Evolutionary conservation across 1,139 yeast species (phyloP).

Genomic region (Yamadazyma diddensiae): DNA sequence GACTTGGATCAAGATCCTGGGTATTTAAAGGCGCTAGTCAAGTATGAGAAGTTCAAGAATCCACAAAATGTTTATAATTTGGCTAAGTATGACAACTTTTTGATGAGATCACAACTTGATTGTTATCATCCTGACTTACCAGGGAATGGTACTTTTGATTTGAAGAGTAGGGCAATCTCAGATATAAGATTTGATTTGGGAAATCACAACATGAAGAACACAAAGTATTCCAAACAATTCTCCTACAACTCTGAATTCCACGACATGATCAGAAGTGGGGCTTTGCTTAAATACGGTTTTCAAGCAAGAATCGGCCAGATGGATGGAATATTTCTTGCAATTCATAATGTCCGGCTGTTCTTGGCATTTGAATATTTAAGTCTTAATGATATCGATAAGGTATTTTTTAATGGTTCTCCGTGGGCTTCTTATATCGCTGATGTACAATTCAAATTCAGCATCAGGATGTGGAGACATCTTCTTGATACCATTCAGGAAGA

Average conservation of each 20-base stretch:
- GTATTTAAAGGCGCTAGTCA: constrained; percentile 1
- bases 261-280: constrained; percentile 70
- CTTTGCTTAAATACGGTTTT: constrained; percentile 77
- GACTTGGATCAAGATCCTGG: constrained; percentile 1
- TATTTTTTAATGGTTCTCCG: constrained; percentile 22
- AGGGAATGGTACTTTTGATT: constrained; percentile 88
- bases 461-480: constrained; percentile 54
- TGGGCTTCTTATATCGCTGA: constrained; percentile 59
- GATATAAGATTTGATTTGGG: constrained; percentile 77
- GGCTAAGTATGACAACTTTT: constrained; percentile 61
- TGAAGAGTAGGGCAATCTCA: constrained; percentile 87
- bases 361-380: constrained; percentile 93
- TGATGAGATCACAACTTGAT: constrained; percentile 90
- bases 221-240: constrained; percentile 42
- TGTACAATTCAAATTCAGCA: constrained; percentile 64
- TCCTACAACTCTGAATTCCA: constrained; percentile 53
- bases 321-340: constrained; percentile 95
- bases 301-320: constrained; percentile 95
- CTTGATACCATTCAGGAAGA: constrained; percentile 39
- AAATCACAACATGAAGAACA: constrained; percentile 49
- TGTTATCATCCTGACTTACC: constrained; percentile 76
- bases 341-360: constrained; percentile 75
- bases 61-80: constrained; percentile 58
- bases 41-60: constrained; percentile 15
- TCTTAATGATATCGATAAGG: constrained; percentile 61